Percentiles rank a stretch among this genome's conserved stretches.
These are phyloP conservation scores for Ganoderma sinense DNA, from an alignment of 1,284 basidiomycete genomes.

Conservation along the genomic window DNA sequence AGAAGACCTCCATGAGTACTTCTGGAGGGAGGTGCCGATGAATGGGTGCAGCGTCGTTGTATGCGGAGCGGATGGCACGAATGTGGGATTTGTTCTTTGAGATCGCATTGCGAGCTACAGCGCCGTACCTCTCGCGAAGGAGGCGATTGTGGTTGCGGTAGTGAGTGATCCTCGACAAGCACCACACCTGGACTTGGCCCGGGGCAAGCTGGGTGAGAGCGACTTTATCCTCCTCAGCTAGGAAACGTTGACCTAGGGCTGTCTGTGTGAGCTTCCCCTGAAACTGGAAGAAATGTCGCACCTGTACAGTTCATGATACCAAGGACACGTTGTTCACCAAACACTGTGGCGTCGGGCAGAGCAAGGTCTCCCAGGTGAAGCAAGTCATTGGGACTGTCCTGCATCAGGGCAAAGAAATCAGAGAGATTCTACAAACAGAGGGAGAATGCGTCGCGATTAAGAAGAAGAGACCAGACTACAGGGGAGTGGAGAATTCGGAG, in stretches of 20 bases:
- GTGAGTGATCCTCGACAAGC: not conserved
- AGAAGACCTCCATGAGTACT: conserved; percentile 7
- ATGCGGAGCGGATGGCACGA: not conserved
- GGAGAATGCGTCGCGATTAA: too few species aligned
- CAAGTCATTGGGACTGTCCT: not conserved
- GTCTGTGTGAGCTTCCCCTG: not conserved
- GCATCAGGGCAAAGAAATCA: not conserved
- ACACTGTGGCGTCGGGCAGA: not conserved
- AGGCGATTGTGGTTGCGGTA: not conserved
- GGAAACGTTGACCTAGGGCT: not conserved
- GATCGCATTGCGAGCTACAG: not conserved
- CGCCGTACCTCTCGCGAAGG: not conserved
- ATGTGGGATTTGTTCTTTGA: not conserved
- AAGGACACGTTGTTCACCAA: not conserved
- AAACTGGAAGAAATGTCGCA: not conserved
- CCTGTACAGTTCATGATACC: not conserved
- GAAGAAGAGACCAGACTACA: too few species aligned
- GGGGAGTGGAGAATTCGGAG: too few species aligned
- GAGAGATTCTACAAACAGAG: too few species aligned
- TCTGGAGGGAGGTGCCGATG: conserved; percentile 3
- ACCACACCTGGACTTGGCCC: not conserved
- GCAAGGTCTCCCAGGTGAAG: not conserved
- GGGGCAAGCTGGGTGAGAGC: not conserved
- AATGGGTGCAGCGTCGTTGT: not conserved
- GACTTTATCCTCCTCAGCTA: not conserved